Evolutionary conservation across 2,329 filamentous ascomycete species (phyloP), one percentile per base, ranked within the genome.

Genomic region (Sclerotinia borealis): DNA sequence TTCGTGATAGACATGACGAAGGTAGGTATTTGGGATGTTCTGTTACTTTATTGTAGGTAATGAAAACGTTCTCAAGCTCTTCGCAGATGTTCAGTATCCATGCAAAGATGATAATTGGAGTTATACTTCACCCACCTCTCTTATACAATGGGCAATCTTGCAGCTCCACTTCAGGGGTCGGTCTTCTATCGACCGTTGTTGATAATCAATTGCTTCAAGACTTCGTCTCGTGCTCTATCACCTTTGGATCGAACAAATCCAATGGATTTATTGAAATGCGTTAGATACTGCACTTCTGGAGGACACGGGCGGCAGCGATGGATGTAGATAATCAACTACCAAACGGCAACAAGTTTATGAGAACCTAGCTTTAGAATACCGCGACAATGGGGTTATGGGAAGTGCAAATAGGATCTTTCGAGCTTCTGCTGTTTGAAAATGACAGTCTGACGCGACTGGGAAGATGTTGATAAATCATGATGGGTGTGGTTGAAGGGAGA

Each of bases 371-470:
- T 66, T 65, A 61, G 51, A 59, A 67, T 66, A 73, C 71, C 72
- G 71, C 71, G 64, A 55, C 69, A 64, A 66, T 72, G 72, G 72
- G 72, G 72, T 68, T 74, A 74, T 73, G 70, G 11, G 62, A 67
- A 63, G 65, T 65, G 66, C 67, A 70, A 66, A 67, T 65, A 43
- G 65, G 70, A 71, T 72, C 71, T 66, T 67, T 60, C 54, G 68
- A 71, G 63, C 68, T 67, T 63, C 68, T 68, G 52, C 63, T 68
- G 67, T 52, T 67, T 39, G 49, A 64, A 34, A 25, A 41, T 50
- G 66, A 65, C 64, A 73, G 72, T 71, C 71, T 63, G 54, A 66
- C 11, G 34, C 59, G 71, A 71, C 72, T 70, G 67, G 62, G 55
- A 60, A 62, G 52, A 45, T 67, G 65, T 64, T 66, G 64, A 70